Evolutionary conservation across 148 eudicot genomes (phyloP).

Genomic region (Heliamphora exappendiculata): DNA sequence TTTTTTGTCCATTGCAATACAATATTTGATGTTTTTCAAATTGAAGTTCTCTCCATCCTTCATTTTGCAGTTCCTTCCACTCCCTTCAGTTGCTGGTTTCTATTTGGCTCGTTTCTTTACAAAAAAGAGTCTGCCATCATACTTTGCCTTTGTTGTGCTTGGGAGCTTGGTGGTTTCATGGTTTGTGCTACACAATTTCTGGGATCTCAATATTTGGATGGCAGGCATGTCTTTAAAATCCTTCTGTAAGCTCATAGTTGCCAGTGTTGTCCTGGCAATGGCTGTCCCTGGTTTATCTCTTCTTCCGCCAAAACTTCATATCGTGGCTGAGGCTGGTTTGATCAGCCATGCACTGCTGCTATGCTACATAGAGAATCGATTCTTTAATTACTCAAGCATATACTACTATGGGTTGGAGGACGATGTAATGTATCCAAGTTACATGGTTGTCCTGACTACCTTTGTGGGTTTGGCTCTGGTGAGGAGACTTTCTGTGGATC

Average conservation of each 20-base stretch:
- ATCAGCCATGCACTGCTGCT: conserved; percentile 75
- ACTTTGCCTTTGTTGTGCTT: conserved; percentile 79
- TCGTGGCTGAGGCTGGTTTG: conserved; percentile 74
- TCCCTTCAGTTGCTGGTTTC: conserved; percentile 83
- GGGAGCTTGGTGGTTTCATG: conserved; percentile 89
- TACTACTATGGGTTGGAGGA: conserved; percentile 87
- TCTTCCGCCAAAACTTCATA: conserved; percentile 66
- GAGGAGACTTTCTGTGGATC: conserved; percentile 68
- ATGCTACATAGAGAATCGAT: conserved; percentile 86
- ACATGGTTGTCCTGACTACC: conserved; percentile 82
- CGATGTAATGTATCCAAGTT: conserved; percentile 95
- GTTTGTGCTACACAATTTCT: conserved; percentile 93
- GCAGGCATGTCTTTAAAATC: conserved; percentile 96
- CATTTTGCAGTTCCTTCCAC: conserved; percentile 78
- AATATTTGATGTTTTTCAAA: neutral
- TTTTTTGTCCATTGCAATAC: neutral
- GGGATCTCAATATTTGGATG: conserved; percentile 96
- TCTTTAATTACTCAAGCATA: conserved; percentile 77
- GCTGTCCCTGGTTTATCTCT: conserved; percentile 86
- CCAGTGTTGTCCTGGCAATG: conserved; percentile 74
- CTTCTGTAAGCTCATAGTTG: conserved; percentile 84
- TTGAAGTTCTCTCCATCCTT: conserved; percentile 18
- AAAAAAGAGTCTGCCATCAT: conserved; percentile 80
- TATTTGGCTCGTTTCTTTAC: conserved; percentile 83
- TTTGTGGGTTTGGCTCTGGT: conserved; percentile 78